Base-by-base conservation (phyloP, 1,284 basidiomycete species). In the Takashimella tepidaria region DNA sequence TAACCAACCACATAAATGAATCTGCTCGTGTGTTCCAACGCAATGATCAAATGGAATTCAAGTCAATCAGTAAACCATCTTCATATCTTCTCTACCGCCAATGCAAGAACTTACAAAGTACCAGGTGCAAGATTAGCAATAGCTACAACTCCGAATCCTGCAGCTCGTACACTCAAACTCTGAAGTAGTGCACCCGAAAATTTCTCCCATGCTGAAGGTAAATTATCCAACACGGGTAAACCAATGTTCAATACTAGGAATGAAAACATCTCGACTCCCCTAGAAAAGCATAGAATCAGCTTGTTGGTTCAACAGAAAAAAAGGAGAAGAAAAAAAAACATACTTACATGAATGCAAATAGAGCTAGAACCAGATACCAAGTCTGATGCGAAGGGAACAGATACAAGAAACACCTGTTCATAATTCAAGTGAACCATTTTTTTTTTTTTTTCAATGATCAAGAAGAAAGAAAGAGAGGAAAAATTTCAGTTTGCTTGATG, bases 371-470 rank as follows among this genome's bases (percentile, higher is more conserved):
- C 13, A 97, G 81, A 64, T 93, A 90, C 90, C 92, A 95, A 1
- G 93, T 98, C 70, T 98, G 92, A 61, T 92, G 88, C 0, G 90
- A 86, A 0, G 95, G 95, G 67, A 98, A 98, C 5, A 98, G 82
- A 72, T 96, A 93, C 41, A 95, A 84, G 69, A 91, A 98, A 76
- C 95, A 92, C 16, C 31, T 37, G 31, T 16, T 16, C 31, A 16
- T 8, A 37, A 37, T 8, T 16, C 31, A 8, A 37, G 31, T 8
- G 31, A 37, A 8, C 31, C 8, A 16, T 16, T 37, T 16, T 37
- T 37, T 8, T 16, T 16, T 8, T 16, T 37, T 37, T 8, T 37
- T 37, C 31, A 37, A n/a, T n/a, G n/a, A n/a, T n/a, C n/a, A n/a
- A n/a, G n/a, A n/a, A n/a, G n/a, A n/a, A n/a, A n/a, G n/a, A n/a